These are phyloP conservation scores for Penicillium cosmopolitanum DNA, from an alignment of 495 filamentous ascomycete genomes.

Conservation along the genomic window DNA sequence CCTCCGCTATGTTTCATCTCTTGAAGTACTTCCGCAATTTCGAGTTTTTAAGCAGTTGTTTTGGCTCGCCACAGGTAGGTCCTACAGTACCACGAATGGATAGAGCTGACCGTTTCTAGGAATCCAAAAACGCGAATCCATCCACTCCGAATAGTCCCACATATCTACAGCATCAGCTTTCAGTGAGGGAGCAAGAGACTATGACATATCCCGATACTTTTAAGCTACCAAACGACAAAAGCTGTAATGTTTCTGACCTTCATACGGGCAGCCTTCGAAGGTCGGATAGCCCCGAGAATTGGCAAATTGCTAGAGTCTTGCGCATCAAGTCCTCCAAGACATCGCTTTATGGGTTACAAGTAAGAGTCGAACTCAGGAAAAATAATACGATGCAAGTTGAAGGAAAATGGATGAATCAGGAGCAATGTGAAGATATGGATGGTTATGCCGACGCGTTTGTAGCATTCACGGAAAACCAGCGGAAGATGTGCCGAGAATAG, in stretches of 20 bases:
- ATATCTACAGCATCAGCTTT: background rate
- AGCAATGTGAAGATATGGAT: background rate
- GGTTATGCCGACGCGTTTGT: background rate
- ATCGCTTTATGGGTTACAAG: background rate
- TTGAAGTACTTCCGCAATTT: background rate
- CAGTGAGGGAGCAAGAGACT: background rate
- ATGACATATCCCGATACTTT: background rate
- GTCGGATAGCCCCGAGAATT: background rate
- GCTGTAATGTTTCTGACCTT: background rate
- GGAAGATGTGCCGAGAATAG: background rate
- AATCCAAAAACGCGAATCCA: background rate
- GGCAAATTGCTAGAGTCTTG: background rate
- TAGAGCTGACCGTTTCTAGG: background rate
- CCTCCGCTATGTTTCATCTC: background rate
- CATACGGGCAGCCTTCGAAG: background rate
- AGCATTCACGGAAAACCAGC: background rate
- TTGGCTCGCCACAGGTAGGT: background rate
- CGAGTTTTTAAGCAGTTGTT: background rate
- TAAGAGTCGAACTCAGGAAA: background rate
- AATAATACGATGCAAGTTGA: background rate
- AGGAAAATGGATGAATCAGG: background rate
- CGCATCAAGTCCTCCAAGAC: background rate
- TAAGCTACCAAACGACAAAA: background rate
- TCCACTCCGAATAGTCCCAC: background rate
- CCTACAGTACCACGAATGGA: background rate